Conservation (phyloP, 2,329 filamentous ascomycete genomes). For the Venturia oleaginea region DNA sequence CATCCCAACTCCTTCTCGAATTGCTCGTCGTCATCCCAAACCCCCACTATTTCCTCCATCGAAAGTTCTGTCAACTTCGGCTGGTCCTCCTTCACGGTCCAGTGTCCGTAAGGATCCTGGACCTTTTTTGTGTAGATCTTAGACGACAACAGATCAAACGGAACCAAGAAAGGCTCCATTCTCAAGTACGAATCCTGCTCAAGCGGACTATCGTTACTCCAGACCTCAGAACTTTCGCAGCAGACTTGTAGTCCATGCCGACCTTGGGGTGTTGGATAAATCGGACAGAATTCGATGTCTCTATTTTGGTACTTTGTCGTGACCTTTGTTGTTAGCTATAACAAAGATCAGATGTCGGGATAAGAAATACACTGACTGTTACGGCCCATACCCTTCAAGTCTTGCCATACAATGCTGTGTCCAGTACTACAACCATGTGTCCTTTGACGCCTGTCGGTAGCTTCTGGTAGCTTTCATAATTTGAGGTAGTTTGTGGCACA, state of each 20-base stretch:
- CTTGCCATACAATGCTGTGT: background rate
- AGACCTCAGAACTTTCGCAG: background rate
- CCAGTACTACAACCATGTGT: background rate
- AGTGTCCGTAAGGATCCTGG: background rate
- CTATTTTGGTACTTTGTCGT: background rate
- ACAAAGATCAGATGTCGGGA: background rate
- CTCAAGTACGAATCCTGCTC: background rate
- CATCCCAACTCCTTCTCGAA: too few relatives aligned
- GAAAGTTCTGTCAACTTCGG: too few relatives aligned
- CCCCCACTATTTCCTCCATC: too few relatives aligned
- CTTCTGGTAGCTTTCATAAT: background rate
- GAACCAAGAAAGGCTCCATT: background rate
- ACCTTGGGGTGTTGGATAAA: background rate
- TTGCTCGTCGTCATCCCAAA: too few relatives aligned
- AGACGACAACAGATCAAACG: background rate
- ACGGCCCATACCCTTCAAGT: background rate
- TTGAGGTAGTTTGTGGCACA: background rate
- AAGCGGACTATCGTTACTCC: background rate
- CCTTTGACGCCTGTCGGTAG: background rate
- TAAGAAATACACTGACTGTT: background rate
- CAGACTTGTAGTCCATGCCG: background rate
- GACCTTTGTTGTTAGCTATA: background rate
- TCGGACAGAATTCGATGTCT: background rate
- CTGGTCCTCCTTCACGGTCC: background rate
- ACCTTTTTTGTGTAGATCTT: background rate